These are phyloP conservation scores for Calonectria naviculata DNA, from an alignment of 2,329 filamentous ascomycete species.

Conservation along the genomic window DNA sequence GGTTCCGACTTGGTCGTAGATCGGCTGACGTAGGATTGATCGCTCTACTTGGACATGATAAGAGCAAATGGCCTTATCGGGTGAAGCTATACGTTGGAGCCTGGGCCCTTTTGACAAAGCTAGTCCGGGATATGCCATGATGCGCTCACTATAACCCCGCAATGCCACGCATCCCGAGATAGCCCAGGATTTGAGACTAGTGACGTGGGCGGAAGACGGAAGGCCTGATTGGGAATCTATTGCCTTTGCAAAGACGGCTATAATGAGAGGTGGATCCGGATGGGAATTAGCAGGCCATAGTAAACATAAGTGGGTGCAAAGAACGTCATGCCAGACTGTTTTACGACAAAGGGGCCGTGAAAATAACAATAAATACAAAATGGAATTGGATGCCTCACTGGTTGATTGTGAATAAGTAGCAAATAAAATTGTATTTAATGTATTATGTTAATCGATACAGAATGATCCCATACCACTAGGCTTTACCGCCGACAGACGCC, in stretches of 20 bases:
- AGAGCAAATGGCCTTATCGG: constrained; percentile 3
- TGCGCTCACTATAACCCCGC: not conserved
- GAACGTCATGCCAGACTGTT: no score
- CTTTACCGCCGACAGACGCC: not conserved
- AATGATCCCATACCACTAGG: not conserved
- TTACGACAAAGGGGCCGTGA: no score
- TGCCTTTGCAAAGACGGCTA: not conserved
- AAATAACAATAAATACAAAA: no score
- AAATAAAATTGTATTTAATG: not conserved
- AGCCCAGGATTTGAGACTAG: not conserved
- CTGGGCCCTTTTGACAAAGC: constrained; percentile 1
- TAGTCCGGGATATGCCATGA: constrained; percentile 11
- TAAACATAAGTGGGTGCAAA: no score
- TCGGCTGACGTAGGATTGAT: not conserved
- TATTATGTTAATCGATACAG: not conserved
- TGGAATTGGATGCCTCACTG: no score
- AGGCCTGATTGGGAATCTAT: not conserved
- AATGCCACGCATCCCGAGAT: constrained; percentile 5
- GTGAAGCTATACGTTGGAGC: not conserved
- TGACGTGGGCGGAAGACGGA: not conserved
- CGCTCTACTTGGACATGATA: not conserved
- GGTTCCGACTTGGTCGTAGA: not conserved
- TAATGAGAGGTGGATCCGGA: not conserved
- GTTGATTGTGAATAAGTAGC: no score
- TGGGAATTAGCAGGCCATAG: not conserved